These are phyloP conservation scores for Metschnikowia peoriensis DNA, from an alignment of 805 yeast species.

Conservation along the genomic window DNA sequence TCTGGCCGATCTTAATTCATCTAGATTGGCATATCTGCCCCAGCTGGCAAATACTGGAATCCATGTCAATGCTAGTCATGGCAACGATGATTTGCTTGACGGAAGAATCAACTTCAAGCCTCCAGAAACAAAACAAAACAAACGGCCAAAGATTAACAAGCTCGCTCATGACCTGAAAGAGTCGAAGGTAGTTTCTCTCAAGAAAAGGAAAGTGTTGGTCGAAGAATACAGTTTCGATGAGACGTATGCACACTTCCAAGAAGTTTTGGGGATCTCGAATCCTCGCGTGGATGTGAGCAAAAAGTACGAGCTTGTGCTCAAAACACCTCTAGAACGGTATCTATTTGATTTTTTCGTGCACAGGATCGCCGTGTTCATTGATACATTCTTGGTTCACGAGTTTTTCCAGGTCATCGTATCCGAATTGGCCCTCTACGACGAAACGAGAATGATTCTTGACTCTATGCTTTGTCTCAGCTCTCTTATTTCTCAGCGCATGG, in stretches of 20 bases:
- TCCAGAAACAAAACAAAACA: slow-evolving; percentile 34
- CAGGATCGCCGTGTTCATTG: slow-evolving; percentile 28
- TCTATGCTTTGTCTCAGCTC: slow-evolving; percentile 38
- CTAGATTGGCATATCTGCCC: neutral
- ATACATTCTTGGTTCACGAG: slow-evolving; percentile 30
- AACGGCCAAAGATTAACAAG: slow-evolving; percentile 38
- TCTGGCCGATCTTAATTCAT: neutral
- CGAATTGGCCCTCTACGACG: slow-evolving; percentile 37
- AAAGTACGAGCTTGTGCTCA: slow-evolving; percentile 12
- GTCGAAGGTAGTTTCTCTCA: slow-evolving; percentile 1
- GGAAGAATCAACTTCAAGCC: slow-evolving; percentile 29
- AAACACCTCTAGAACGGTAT: slow-evolving; percentile 27
- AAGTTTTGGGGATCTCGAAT: slow-evolving; percentile 20
- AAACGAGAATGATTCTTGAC: slow-evolving; percentile 36
- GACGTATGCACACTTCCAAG: slow-evolving; percentile 24
- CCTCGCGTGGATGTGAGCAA: slow-evolving; percentile 11
- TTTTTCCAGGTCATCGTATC: slow-evolving; percentile 32
- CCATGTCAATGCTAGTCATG: neutral
- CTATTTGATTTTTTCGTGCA: slow-evolving; percentile 35
- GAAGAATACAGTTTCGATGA: slow-evolving; percentile 28
- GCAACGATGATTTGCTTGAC: neutral
- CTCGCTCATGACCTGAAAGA: slow-evolving; percentile 18
- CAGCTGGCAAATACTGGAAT: neutral
- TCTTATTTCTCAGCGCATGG: slow-evolving; percentile 31
- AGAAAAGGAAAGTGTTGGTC: slow-evolving; percentile 5